Conservation (phyloP, 495 filamentous ascomycete species). For the Podospora comata region DNA sequence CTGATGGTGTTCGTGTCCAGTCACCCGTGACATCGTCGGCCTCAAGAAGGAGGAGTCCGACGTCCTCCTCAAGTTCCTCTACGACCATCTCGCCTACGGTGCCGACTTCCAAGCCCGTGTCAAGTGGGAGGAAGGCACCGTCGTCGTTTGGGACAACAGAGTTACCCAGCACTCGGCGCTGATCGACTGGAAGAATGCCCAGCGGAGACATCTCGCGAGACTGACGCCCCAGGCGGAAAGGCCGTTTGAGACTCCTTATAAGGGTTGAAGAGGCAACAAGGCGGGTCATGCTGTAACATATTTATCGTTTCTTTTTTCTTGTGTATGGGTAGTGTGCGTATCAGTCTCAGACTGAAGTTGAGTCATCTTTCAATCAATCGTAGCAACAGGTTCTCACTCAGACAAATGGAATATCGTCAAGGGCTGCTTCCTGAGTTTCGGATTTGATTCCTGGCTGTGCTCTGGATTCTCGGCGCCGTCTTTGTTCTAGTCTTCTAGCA, state of each 20-base stretch:
- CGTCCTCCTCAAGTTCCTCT: constrained; percentile 79
- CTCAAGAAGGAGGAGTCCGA: constrained; percentile 77
- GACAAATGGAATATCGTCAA: constrained; percentile 33
- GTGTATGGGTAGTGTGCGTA: neutral
- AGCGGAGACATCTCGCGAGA: constrained; percentile 74
- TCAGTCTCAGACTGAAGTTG: neutral
- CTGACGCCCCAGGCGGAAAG: constrained; percentile 82
- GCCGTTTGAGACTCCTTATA: constrained; percentile 66
- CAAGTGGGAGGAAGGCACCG: constrained; percentile 75
- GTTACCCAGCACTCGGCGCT: constrained; percentile 76
- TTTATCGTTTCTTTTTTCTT: constrained; percentile 9
- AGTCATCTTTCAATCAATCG: neutral
- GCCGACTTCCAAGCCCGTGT: constrained; percentile 88
- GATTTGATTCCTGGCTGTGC: constrained; percentile 11
- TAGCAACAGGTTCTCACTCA: neutral
- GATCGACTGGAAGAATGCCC: constrained; percentile 74
- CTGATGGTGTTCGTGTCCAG: constrained; percentile 36
- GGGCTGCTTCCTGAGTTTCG: constrained; percentile 14
- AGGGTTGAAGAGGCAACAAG: constrained; percentile 26
- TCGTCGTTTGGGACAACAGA: constrained; percentile 89
- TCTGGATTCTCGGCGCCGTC: constrained; percentile 14
- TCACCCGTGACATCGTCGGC: constrained; percentile 69
- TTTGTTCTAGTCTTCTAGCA: constrained; percentile 20
- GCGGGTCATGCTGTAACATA: neutral
- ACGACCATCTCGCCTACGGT: constrained; percentile 76